phyloP scores from a whole-genome alignment of 208 protist genomes.

The Crithidia brevicula region DNA sequence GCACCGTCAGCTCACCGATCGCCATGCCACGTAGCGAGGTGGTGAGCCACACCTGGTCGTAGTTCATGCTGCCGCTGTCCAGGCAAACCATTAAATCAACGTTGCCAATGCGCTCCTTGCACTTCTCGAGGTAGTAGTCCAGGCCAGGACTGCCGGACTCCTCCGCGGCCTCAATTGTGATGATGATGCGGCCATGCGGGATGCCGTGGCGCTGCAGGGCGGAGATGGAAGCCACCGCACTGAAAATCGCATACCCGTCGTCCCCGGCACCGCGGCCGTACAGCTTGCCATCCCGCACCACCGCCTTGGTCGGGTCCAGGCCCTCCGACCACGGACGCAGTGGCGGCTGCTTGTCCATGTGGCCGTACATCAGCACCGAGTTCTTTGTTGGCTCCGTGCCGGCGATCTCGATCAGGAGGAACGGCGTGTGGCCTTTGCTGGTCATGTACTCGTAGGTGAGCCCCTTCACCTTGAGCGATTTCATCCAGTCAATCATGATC shows the following conservation, averaged over 20 bases:
- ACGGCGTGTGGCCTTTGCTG: slow-evolving; percentile 77
- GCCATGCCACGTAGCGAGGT: slow-evolving; percentile 92
- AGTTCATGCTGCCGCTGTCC: slow-evolving; percentile 94
- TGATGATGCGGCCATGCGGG: slow-evolving; percentile 80
- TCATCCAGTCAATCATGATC: slow-evolving; percentile 86
- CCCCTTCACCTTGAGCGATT: slow-evolving; percentile 75
- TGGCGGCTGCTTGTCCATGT: slow-evolving; percentile 98
- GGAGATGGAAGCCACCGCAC: slow-evolving; percentile 65
- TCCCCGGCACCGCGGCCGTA: slow-evolving; percentile 93
- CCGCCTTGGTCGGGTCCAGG: slow-evolving; percentile 84
- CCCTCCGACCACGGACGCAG: slow-evolving; percentile 91
- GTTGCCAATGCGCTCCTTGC: slow-evolving; percentile 68
- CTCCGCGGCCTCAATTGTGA: slow-evolving; percentile 94
- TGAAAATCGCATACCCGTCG: slow-evolving; percentile 91
- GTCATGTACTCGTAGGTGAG: slow-evolving; percentile 80
- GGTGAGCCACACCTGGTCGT: slow-evolving; percentile 96
- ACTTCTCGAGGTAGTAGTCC: slow-evolving; percentile 78
- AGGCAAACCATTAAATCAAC: slow-evolving; percentile 94
- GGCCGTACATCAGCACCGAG: slow-evolving; percentile 95
- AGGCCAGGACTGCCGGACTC: slow-evolving; percentile 91
- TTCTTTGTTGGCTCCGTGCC: slow-evolving; percentile 59
- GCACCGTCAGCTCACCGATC: slow-evolving; percentile 82
- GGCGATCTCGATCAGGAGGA: slow-evolving; percentile 85
- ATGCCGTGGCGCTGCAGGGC: slow-evolving; percentile 82
- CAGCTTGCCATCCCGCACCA: slow-evolving; percentile 85